Evolutionary conservation across 148 eudicot genomes (phyloP), one percentile per base, ranked within the genome.

Genomic region (Rheum nobile): DNA sequence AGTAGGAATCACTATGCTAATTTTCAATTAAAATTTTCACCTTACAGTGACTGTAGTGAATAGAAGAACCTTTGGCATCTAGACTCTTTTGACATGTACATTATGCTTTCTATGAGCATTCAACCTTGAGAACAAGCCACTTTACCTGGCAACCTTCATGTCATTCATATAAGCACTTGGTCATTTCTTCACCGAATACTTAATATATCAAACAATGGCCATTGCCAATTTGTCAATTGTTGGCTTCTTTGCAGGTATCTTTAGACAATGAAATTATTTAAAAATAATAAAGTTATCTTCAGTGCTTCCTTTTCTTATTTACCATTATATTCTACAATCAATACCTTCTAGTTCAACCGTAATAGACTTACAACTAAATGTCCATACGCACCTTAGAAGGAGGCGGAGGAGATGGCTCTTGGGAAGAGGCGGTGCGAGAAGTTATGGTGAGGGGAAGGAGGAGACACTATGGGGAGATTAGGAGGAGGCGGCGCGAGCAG

Each of bases 51-150:
- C 85, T 81, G 98, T 88, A 81, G 89, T 91, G 84, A 96, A 94
- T 84, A 96, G 98, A 75, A 87, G 97, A 75, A 94, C 97, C 73
- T 91, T 94, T 75, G 98, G 98, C 71, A 86, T 94, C 13, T 91
- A 96, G 98, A 91, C 98, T 69, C 89, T 91, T 55, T 79, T 91
- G 84, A 94, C 98, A 72, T 89, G 98, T 84, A 94, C 98, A 21
- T 90, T 94, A n/a, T 91, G 98, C 82, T 83, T 85, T 78, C 91
- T 94, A 29, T 94, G 98, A 71, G 97, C 98, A 19, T 85, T 86
- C 75, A 94, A 94, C 86, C 98, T 94, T 48, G 97, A 90, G 52
- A 85, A 94, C 82, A 95, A 87, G 89, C 97, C 97, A 9, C 83
- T 95, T 57, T 95, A 95, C 83, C 38, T 85, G 71, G 92, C 89